phyloP scores from a whole-genome alignment of 1,139 yeast species.

The Kluyveromyces sp. region DNA sequence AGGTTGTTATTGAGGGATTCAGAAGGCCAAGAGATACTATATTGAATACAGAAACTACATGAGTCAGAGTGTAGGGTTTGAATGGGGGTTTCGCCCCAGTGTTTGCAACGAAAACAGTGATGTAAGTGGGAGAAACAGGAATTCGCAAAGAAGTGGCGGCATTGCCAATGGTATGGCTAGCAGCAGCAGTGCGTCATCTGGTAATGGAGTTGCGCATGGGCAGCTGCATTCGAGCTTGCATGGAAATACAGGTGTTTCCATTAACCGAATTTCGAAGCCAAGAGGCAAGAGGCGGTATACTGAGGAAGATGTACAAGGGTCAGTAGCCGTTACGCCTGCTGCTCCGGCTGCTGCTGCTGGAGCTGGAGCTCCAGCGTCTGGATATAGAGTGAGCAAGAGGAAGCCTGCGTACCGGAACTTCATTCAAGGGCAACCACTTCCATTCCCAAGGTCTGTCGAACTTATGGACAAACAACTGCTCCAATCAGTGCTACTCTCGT shows the following conservation, averaged over 20 bases:
- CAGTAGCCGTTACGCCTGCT: background rate
- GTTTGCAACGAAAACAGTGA: background rate
- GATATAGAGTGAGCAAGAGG: constrained; percentile 8
- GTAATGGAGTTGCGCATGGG: background rate
- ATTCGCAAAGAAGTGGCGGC: background rate
- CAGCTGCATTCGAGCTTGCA: background rate
- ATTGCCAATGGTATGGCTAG: background rate
- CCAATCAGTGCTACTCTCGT: constrained; percentile 18
- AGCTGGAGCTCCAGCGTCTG: background rate
- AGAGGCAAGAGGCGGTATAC: constrained; percentile 9
- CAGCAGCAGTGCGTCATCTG: background rate
- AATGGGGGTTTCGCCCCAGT: constrained; percentile 25
- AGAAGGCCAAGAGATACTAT: too few relatives aligned
- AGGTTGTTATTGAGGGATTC: too few relatives aligned
- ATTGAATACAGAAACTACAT: background rate
- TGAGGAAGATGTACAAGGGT: constrained; percentile 5
- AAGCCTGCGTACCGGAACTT: constrained; percentile 11
- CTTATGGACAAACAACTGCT: constrained; percentile 25
- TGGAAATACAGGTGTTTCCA: background rate
- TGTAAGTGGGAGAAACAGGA: background rate
- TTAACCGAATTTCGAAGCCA: constrained; percentile 7
- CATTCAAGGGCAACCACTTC: constrained; percentile 28
- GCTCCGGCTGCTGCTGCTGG: background rate
- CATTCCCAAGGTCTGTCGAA: constrained; percentile 26
- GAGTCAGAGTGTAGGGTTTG: constrained; percentile 20